Evolutionary conservation across 2,329 filamentous ascomycete genomes (phyloP).

Genomic region (Ceratocystis cubensis): DNA sequence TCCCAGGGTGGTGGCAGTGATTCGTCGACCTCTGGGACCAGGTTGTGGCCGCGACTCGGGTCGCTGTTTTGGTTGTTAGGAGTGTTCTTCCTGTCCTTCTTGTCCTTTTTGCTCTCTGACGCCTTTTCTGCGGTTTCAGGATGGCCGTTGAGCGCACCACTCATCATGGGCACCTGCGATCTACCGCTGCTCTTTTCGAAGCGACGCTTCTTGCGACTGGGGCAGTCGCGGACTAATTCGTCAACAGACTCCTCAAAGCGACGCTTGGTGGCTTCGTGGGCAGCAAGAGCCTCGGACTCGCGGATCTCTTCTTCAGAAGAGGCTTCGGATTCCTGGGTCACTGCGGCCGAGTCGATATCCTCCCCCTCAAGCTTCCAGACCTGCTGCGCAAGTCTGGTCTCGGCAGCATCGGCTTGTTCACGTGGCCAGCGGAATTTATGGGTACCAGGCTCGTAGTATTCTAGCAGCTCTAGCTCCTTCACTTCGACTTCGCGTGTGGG

Average conservation of each 20-base stretch:
- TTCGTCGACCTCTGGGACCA: conserved; percentile 38
- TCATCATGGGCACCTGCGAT: conserved; percentile 23
- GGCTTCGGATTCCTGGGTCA: conserved; percentile 34
- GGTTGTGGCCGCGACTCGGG: conserved; percentile 37
- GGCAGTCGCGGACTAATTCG: conserved; percentile 41
- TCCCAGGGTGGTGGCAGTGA: conserved; percentile 44
- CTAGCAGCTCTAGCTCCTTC: conserved; percentile 61
- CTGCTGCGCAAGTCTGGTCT: conserved; percentile 65
- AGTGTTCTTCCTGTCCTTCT: conserved; percentile 5
- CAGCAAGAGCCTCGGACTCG: conserved; percentile 42
- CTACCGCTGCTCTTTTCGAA: conserved; percentile 26
- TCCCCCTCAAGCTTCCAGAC: conserved; percentile 50
- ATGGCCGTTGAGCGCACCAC: conserved; percentile 18
- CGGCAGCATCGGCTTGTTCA: conserved; percentile 61
- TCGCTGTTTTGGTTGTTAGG: conserved; percentile 15
- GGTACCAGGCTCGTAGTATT: conserved; percentile 71
- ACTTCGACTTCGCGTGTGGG: conserved; percentile 69
- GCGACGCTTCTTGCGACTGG: conserved; percentile 22
- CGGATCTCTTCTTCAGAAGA: conserved; percentile 42
- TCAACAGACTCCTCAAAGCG: conserved; percentile 47
- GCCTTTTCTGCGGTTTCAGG: conserved; percentile 7
- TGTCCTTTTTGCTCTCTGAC: conserved; percentile 8
- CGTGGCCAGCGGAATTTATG: conserved; percentile 70
- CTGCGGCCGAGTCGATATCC: conserved; percentile 26
- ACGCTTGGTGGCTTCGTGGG: conserved; percentile 45